phyloP scores from a whole-genome alignment of 192 early-diverging fungal genomes.

The Coemansia aciculifera region DNA sequence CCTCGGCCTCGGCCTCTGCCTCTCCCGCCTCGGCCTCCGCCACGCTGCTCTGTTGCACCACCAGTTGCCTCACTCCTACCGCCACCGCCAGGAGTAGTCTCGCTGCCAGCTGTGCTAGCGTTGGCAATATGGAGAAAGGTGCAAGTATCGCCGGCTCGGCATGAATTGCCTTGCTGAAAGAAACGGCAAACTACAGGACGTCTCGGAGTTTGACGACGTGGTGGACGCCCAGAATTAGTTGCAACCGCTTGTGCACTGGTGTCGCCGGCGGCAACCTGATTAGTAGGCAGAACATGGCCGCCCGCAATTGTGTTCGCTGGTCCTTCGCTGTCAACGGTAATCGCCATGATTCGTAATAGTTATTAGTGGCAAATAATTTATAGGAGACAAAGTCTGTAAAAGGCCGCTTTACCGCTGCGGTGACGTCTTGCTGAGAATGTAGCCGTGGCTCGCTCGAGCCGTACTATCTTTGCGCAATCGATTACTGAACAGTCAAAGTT shows the following conservation, averaged over 20 bases:
- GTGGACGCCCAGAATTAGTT: background rate
- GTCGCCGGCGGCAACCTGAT: background rate
- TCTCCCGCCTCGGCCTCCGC: background rate
- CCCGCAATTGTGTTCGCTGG: constrained; percentile 19
- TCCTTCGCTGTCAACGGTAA: constrained; percentile 13
- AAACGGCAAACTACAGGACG: constrained; percentile 30
- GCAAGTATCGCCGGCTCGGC: constrained; percentile 34
- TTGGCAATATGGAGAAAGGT: constrained; percentile 29
- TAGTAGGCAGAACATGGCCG: constrained; percentile 10
- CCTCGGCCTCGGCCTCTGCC: background rate
- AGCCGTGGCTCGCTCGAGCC: background rate
- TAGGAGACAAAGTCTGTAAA: background rate
- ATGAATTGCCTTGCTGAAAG: constrained; percentile 29
- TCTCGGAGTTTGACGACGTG: background rate
- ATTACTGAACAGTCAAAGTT: background rate
- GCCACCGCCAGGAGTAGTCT: background rate
- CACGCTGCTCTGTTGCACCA: background rate
- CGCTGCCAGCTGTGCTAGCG: background rate
- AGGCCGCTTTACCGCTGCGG: constrained; percentile 6
- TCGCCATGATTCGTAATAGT: constrained; percentile 16
- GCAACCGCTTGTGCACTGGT: background rate
- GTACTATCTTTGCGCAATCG: background rate
- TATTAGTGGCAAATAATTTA: background rate
- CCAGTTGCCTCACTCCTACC: background rate
- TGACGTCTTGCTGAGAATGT: background rate